These are phyloP conservation scores for Russula olivacea DNA, from an alignment of 768 basidiomycete species.

Conservation along the genomic window DNA sequence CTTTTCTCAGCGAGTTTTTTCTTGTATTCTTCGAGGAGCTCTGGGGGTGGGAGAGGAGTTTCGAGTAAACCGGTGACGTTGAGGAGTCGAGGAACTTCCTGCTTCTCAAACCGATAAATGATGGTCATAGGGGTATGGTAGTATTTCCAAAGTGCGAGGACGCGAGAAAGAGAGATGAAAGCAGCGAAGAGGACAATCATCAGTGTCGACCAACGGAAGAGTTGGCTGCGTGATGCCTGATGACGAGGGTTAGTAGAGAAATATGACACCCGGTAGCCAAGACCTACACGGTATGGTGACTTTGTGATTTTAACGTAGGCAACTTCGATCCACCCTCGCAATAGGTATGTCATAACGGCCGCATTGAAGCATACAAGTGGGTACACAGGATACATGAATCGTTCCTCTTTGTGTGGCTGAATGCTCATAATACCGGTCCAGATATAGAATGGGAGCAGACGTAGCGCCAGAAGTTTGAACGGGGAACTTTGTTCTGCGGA, in stretches of 20 bases:
- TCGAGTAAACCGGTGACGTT: conserved; percentile 63
- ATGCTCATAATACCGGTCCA: conserved; percentile 75
- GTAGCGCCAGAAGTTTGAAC: conserved; percentile 65
- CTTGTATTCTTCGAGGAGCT: conserved; percentile 37
- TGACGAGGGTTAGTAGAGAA: conserved; percentile 6
- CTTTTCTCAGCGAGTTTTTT: conserved; percentile 33
- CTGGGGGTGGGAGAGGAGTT: conserved; percentile 37
- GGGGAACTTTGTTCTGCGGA: conserved; percentile 65
- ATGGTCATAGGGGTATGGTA: conserved; percentile 85
- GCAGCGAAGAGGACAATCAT: conserved; percentile 59
- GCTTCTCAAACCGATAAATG: conserved; percentile 61
- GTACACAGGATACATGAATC: conserved; percentile 97
- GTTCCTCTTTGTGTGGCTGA: conserved; percentile 95
- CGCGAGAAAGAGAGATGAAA: conserved; percentile 71
- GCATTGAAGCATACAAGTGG: conserved; percentile 92
- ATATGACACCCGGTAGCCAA: conserved; percentile 2
- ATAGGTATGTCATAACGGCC: conserved; percentile 76
- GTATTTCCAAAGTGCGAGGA: conserved; percentile 77
- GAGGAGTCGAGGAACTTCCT: conserved; percentile 78
- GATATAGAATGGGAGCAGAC: conserved; percentile 87
- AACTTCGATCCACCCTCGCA: conserved; percentile 82
- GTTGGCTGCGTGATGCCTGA: conserved; percentile 67
- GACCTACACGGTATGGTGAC: conserved; percentile 76
- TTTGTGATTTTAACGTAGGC: conserved; percentile 68
- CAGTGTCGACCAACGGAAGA: conserved; percentile 75